These are phyloP conservation scores for Alternaria triticimaculans DNA, from an alignment of 2,329 filamentous ascomycete species.

Conservation along the genomic window DNA sequence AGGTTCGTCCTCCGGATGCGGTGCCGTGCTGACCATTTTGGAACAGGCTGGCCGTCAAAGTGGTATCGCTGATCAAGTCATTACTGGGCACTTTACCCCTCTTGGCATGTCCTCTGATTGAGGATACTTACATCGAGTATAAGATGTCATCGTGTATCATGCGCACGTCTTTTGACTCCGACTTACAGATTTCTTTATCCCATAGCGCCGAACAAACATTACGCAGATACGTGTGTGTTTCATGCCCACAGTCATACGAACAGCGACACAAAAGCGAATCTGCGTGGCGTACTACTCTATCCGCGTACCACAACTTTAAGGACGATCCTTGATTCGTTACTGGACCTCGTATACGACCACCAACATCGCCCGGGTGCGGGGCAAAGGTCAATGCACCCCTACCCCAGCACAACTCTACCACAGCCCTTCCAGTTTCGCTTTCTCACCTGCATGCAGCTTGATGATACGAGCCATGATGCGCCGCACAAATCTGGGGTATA, in stretches of 20 bases:
- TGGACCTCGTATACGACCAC: conserved; percentile 6
- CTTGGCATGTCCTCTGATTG: conserved; percentile 10
- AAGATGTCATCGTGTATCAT: background rate
- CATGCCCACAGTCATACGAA: background rate
- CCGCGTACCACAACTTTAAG: background rate
- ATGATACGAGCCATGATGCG: conserved; percentile 4
- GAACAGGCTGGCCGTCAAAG: background rate
- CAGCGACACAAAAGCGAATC: background rate
- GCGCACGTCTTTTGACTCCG: background rate
- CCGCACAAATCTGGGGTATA: conserved; percentile 13
- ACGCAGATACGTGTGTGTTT: background rate
- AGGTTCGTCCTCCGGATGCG: conserved; percentile 9
- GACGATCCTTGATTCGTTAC: background rate
- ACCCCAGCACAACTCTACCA: background rate
- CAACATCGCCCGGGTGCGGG: conserved; percentile 15
- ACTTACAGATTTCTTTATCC: background rate
- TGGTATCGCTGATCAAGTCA: background rate
- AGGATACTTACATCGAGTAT: background rate
- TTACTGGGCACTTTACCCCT: conserved; percentile 5
- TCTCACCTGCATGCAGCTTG: conserved; percentile 10
- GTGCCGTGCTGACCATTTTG: background rate
- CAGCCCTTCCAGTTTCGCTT: background rate
- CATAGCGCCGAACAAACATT: background rate
- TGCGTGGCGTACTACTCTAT: background rate
- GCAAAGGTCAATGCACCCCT: conserved; percentile 11